phyloP scores from a whole-genome alignment of 768 basidiomycete genomes.

The Russula sp. region DNA sequence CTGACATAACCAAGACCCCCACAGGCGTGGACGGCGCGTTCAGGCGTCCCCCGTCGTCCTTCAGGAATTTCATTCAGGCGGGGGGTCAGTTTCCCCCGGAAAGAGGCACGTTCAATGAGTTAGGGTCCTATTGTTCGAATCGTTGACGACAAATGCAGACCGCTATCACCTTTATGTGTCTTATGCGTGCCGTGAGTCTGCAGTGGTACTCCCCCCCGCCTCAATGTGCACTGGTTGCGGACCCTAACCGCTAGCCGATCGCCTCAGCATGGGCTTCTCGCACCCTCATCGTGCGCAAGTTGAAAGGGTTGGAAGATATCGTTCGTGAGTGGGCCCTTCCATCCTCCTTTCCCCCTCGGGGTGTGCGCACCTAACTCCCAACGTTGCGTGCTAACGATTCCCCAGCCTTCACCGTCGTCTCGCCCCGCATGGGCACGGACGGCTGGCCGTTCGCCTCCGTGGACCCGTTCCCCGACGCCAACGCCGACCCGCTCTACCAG shows the following conservation, averaged over 20 bases:
- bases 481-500: conserved; percentile 66
- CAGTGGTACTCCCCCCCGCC: not conserved
- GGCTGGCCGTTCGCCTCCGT: conserved; percentile 85
- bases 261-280: conserved; percentile 84
- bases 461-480: conserved; percentile 63
- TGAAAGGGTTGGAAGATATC: conserved; percentile 85
- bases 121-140: no score
- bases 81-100: conserved; percentile 66
- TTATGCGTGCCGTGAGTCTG: conserved; percentile 66
- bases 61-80: conserved; percentile 48
- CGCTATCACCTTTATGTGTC: conserved; percentile 92
- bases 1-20: conserved; percentile 50
- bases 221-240: not conserved
- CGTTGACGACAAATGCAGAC: conserved; percentile 37
- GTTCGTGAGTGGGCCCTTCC: conserved; percentile 48
- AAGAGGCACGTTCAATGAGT: conserved; percentile 43
- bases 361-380: not conserved
- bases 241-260: not conserved
- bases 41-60: conserved; percentile 46
- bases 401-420: conserved; percentile 71
- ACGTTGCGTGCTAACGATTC: not conserved
- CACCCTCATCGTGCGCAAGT: conserved; percentile 77
- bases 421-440: conserved; percentile 72
- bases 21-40: conserved; percentile 58
- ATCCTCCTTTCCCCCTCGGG: not conserved